Evolutionary conservation across 2,329 filamentous ascomycete species (phyloP), one percentile per base, ranked within the genome.

Genomic region (Phyllosticta citribraziliensis): DNA sequence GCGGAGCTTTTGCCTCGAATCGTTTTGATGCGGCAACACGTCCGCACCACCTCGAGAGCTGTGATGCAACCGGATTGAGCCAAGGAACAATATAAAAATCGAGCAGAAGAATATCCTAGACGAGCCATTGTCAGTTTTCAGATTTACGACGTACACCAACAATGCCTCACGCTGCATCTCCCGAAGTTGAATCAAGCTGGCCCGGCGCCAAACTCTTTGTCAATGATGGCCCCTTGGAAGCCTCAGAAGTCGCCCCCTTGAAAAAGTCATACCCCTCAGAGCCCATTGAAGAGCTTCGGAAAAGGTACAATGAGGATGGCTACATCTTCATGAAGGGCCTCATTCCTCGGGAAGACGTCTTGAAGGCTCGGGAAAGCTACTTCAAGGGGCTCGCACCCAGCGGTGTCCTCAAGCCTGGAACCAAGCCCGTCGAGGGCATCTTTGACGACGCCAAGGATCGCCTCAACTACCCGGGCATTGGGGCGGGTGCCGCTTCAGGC

Each of bases 301-400:
- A 68, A 4, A 76, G 78, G 30, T 81, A 76, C 65, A 64, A 75
- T 5, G 68, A 76, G 62, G 77, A 84, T 54, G 82, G 82, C 22
- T 84, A 84, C 64, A 68, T 85, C 27, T 81, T 82, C 59, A 60
- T 85, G 2, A 84, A 84, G 64, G 76, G 77, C 0, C 68, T 85
- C 0, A 70, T 85, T 1, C 82, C 82, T 0, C 77, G 78, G 2
- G 69, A 73, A 2, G 80, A 84, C 58, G 81, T 84, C 1, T 73
- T 84, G 9, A 72, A 74, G 40, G 78, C 79, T 9, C 78, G 83
- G 1, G 71, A 78, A 60, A 70, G 75, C 33, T 85, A 84, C 68
- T 85, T 85, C 67, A 69, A 72, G 2, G 78, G 79, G 52, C 72
- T 86, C 5, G 72, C 78, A 1, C 77, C 82, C 1, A 85, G 78